Evolutionary conservation across 148 eudicot genomes (phyloP).

Genomic region (Chenopodium suecicum): DNA sequence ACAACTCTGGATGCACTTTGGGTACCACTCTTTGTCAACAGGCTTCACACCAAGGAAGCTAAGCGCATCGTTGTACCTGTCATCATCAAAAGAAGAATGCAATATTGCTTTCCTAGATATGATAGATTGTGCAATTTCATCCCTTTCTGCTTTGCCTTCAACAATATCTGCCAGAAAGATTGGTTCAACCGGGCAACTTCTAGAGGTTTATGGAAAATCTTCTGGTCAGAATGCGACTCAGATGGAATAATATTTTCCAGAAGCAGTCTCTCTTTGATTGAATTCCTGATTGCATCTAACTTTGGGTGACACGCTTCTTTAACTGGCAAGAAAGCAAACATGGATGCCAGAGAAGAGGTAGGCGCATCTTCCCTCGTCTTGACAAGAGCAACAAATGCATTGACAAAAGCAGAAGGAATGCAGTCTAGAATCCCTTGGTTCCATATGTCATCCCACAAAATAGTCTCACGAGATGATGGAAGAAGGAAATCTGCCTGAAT

Average conservation of each 20-base stretch:
- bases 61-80: conserved; percentile 38
- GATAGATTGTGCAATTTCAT: conserved; percentile 47
- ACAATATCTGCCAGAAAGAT: conserved; percentile 52
- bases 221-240: conserved; percentile 45
- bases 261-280: conserved; percentile 35
- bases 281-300: conserved; percentile 45
- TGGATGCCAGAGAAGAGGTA: conserved; percentile 36
- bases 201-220: conserved; percentile 51
- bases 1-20: conserved; percentile 57
- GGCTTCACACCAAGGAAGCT: conserved; percentile 47
- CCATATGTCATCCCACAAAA: conserved; percentile 61
- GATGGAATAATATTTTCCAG: conserved; percentile 47
- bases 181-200: conserved; percentile 57
- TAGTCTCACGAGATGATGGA: conserved; percentile 65
- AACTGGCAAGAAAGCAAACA: conserved; percentile 54
- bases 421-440: conserved; percentile 69
- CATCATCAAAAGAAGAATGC: conserved; percentile 50
- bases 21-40: conserved; percentile 57
- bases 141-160: conserved; percentile 36
- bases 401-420: conserved; percentile 53
- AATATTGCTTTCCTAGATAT: conserved; percentile 60
- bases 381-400: conserved; percentile 47
- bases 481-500: conserved; percentile 74
- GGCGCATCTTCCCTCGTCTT: conserved; percentile 45
- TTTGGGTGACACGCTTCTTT: conserved; percentile 31